Percentiles rank a stretch among this genome's conserved stretches.
Evolutionary conservation across 306 rosid genomes (phyloP).

Genomic region (Senna tora): DNA sequence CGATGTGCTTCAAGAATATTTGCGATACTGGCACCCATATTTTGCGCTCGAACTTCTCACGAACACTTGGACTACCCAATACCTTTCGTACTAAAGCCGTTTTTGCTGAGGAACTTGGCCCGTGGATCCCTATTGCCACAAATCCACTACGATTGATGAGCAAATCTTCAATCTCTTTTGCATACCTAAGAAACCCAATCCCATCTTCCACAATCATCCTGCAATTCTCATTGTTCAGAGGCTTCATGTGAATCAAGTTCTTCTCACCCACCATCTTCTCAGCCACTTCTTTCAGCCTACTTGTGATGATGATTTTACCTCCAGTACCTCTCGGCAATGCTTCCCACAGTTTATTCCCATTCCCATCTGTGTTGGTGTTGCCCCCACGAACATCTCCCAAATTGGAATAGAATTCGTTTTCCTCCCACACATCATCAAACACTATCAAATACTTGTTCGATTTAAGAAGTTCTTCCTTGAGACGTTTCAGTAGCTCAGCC

Average conservation of each 20-base stretch:
- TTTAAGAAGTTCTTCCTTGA: background rate
- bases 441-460: background rate
- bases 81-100: background rate
- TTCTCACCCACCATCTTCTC: background rate
- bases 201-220: background rate
- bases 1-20: background rate
- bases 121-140: background rate
- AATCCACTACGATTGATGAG: background rate
- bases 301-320: background rate
- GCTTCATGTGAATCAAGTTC: background rate
- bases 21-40: background rate
- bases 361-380: no score
- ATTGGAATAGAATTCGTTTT: background rate
- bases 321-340: background rate
- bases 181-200: background rate
- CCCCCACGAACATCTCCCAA: background rate
- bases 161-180: background rate
- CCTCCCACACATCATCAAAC: background rate
- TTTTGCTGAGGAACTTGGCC: background rate
- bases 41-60: background rate
- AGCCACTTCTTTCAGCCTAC: slow-evolving; percentile 8
- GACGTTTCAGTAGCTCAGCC: background rate
- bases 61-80: background rate
- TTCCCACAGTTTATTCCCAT: background rate
- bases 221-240: background rate